Conservation (phyloP, 306 rosid species). For the Castanea crenata region DNA sequence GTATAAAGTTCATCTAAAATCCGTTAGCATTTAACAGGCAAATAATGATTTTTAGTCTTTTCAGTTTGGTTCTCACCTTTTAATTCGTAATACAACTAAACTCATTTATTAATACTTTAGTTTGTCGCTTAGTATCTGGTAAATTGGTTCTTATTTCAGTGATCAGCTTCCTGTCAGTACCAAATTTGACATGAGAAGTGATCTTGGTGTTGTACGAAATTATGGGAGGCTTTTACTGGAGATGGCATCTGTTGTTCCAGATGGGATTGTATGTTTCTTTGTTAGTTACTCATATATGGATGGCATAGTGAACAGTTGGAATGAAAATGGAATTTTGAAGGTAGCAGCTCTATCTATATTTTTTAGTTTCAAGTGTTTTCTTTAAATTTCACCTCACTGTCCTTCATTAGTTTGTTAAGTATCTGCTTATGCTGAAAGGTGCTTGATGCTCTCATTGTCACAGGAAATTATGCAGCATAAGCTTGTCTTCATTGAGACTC, state of each 20-base stretch:
- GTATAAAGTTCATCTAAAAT: constrained; percentile 36
- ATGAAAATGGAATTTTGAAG: constrained; percentile 88
- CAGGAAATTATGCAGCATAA: constrained; percentile 99
- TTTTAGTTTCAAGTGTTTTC: constrained; percentile 6
- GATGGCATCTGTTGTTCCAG: constrained; percentile 97
- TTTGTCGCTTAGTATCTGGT: constrained; percentile 11
- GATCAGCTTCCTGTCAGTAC: constrained; percentile 98
- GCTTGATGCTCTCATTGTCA: constrained; percentile 22
- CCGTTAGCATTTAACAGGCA: neutral
- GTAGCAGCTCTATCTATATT: constrained; percentile 33
- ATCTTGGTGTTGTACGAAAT: constrained; percentile 89
- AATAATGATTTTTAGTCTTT: constrained; percentile 2
- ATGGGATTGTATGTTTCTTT: constrained; percentile 89
- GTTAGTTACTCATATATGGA: constrained; percentile 98
- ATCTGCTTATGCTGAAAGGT: constrained; percentile 9
- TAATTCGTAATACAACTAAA: neutral
- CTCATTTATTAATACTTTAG: neutral
- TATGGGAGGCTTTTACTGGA: constrained; percentile 93
- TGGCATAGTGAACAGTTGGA: constrained; percentile 91
- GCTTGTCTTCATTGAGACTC: constrained; percentile 92
- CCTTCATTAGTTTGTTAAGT: neutral
- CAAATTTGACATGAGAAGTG: constrained; percentile 98
- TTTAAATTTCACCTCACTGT: neutral
- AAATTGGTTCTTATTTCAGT: constrained; percentile 47
- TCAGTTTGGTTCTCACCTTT: constrained; percentile 11